These are phyloP conservation scores for Dittrichia graveolens DNA, from an alignment of 129 eudicot species.

Conservation along the genomic window DNA sequence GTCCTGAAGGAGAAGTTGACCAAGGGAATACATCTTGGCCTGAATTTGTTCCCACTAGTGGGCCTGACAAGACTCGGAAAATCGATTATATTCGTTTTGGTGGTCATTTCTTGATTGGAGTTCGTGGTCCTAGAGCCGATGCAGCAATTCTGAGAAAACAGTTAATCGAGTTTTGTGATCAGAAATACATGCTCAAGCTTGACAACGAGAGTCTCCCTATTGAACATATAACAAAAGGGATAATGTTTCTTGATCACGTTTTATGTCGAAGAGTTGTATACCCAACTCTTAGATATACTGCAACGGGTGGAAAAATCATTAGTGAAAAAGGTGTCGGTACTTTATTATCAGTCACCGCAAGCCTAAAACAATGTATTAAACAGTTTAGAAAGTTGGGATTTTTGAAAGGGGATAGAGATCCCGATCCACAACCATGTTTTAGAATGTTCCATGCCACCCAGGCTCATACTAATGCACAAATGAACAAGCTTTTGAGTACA, in stretches of 20 bases:
- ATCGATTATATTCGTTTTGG: constrained; percentile 85
- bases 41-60: constrained; percentile 94
- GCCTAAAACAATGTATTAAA: constrained; percentile 84
- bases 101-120: constrained; percentile 86
- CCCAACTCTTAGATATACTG: constrained; percentile 97
- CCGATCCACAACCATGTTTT: constrained; percentile 94
- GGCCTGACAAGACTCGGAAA: constrained; percentile 83
- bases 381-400: constrained; percentile 74
- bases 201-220: constrained; percentile 85
- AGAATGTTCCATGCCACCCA: constrained; percentile 96
- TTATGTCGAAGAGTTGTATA: constrained; percentile 80
- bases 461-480: constrained; percentile 96
- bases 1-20: constrained; percentile 61
- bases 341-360: constrained; percentile 87
- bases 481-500: constrained; percentile 86
- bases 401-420: constrained; percentile 90
- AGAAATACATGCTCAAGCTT: constrained; percentile 58
- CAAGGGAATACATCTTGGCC: constrained; percentile 98
- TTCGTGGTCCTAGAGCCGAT: constrained; percentile 95
- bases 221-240: constrained; percentile 89
- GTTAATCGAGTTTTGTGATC: constrained; percentile 78
- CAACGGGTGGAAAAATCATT: constrained; percentile 83
- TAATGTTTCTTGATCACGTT: constrained; percentile 89
- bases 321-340: constrained; percentile 96
- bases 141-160: constrained; percentile 71